Evolutionary conservation across 2,329 filamentous ascomycete species (phyloP), one percentile per base, ranked within the genome.

Genomic region (Talaromyces sp.): DNA sequence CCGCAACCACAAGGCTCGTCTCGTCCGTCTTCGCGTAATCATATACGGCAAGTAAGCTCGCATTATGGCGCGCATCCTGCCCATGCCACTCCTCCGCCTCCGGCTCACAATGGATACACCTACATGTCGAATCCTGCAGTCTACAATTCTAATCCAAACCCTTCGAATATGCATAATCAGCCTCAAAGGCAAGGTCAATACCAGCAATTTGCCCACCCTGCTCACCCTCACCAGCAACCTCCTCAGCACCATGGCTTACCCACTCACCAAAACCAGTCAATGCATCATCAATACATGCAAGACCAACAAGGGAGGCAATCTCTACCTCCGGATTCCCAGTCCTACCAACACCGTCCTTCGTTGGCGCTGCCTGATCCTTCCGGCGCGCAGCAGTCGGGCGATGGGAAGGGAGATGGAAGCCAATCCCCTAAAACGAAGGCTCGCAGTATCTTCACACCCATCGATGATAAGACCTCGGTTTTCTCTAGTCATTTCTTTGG

Each of bases 361-460:
- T 86, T 84, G 53, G 84, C 86, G 34, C 85, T 87, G 58, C 80
- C 82, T 44, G 81, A 83, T 40, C 79, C 81, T 76, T 68, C 85
- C 16, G 81, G 86, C 54, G 79, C 83, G 1, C 83, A 86, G 56
- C 83, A 85, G 60, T 63, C 75, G 57, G 71, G 57, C 66, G 75
- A 36, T 63, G 67, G 65, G 69, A 82, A 73, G 72, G 68, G 42
- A 68, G 82, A 73, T 63, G 71, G 65, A 72, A 80, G 65, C 27
- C 72, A 73, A 50, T 76, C 86, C n/a, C 88, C 89, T 2, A 90
- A 89, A 69, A 77, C 82, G 36, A 93, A 93, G 73, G 89, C 89
- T 27, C 89, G 93, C 72, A 97, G 93, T 74, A 98, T 99, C 63
- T 98, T 98, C 73, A 99, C 95, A 0, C 95, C 95, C 0, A 96